Percentiles rank a stretch among this genome's conserved stretches.
Conservation (phyloP, 495 filamentous ascomycete species). For the Daldinia bambusicola region DNA sequence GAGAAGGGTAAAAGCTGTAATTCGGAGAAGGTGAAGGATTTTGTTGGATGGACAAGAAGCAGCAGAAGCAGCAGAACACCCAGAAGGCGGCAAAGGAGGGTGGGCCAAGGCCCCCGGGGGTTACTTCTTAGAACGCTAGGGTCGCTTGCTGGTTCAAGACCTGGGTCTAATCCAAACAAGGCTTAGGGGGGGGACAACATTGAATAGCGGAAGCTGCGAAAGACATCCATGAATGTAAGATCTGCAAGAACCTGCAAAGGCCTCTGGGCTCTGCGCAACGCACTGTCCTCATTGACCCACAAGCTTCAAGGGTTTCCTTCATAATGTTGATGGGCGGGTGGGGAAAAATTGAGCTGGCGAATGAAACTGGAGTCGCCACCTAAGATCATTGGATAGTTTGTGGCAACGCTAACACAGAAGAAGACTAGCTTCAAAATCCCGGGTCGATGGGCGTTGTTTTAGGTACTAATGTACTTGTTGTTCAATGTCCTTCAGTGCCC, state of each 20-base stretch:
- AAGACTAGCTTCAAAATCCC: conserved; percentile 22
- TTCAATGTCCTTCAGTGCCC: no score
- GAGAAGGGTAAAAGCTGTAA: conserved; percentile 43
- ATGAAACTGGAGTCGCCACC: conserved; percentile 40
- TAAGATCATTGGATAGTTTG: conserved; percentile 33
- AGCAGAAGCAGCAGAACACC: conserved; percentile 24
- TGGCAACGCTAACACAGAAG: conserved; percentile 17
- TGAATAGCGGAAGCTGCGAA: conserved; percentile 28
- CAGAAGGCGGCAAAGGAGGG: conserved; percentile 45
- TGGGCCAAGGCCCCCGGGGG: conserved; percentile 23
- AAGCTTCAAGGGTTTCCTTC: conserved; percentile 26
- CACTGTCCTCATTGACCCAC: conserved; percentile 9
- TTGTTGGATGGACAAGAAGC: conserved; percentile 49
- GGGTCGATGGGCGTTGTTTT: conserved; percentile 29
- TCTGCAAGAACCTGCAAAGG: conserved; percentile 32
- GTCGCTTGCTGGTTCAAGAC: conserved; percentile 37
- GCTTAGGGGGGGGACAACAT: conserved; percentile 38
- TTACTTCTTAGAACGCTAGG: conserved; percentile 44
- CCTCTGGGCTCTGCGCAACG: background rate
- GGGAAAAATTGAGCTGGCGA: conserved; percentile 12
- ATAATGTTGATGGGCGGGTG: conserved; percentile 6
- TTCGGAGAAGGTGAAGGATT: conserved; percentile 52
- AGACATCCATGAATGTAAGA: conserved; percentile 26
- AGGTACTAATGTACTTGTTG: no score
- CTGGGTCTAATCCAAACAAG: conserved; percentile 17